Conservation (phyloP, 75 land plant genomes). For the Cupressus sempervirens region DNA sequence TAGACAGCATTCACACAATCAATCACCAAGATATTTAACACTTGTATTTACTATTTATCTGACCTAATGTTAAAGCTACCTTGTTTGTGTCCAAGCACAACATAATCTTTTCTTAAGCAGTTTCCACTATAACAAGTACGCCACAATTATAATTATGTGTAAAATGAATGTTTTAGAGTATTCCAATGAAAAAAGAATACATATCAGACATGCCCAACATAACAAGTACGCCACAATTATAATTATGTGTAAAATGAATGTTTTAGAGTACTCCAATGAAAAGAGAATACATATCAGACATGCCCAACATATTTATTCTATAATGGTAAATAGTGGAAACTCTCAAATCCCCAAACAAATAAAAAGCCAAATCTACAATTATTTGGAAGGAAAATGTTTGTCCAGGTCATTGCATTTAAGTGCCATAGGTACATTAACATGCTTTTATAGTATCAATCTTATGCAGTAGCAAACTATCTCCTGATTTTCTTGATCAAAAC, state of each 20-base stretch:
- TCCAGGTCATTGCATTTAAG: not conserved
- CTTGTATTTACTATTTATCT: not conserved
- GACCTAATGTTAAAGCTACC: not conserved
- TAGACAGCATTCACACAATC: not conserved
- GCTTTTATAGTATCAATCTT: not conserved
- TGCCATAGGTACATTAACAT: not conserved
- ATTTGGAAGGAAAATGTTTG: not conserved
- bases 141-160: not conserved
- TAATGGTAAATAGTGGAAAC: not conserved
- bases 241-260: not conserved
- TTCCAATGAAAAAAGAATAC: not conserved
- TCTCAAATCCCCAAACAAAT: not conserved
- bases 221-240: not conserved
- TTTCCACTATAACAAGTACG: not conserved
- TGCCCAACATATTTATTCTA: not conserved
- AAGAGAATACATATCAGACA: not conserved
- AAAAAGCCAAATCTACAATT: not conserved
- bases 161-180: not conserved
- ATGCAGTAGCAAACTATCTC: not conserved
- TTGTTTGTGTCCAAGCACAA: not conserved
- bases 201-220: not conserved
- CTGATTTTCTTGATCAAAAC: not conserved
- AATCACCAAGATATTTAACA: not conserved
- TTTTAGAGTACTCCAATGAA: not conserved
- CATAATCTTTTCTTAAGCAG: not conserved